A percentile compares a stretch with the other conserved stretches of the same genome.
Conservation (phyloP, 345 rosid species). For the Cardamine resedifolia region DNA sequence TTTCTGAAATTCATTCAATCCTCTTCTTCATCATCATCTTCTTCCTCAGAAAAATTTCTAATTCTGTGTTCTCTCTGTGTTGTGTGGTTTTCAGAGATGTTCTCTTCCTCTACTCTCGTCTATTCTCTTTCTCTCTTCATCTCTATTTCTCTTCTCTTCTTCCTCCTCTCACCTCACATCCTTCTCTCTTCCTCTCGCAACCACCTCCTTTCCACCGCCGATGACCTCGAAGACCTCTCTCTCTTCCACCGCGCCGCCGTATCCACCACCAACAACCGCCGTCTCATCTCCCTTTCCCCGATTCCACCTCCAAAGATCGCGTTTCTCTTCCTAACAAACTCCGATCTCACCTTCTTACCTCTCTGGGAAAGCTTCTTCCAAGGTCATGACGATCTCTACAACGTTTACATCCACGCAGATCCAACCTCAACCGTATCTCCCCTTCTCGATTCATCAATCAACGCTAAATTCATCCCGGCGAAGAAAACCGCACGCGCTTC, state of each 20-base stretch:
- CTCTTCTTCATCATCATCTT: background rate
- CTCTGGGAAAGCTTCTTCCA: constrained; percentile 74
- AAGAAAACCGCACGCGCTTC: constrained; percentile 65
- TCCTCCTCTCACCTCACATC: constrained; percentile 52
- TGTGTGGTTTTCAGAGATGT: constrained; percentile 42
- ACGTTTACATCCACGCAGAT: constrained; percentile 82
- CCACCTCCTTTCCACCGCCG: constrained; percentile 39
- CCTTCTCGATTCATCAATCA: constrained; percentile 37
- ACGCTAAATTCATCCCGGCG: constrained; percentile 55
- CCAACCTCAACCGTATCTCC: constrained; percentile 40
- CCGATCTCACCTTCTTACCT: constrained; percentile 73
- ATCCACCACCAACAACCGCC: constrained; percentile 31
- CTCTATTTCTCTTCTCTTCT: constrained; percentile 50
- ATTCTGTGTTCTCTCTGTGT: background rate
- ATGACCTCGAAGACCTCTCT: constrained; percentile 57
- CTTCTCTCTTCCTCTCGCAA: constrained; percentile 50
- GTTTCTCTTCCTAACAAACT: constrained; percentile 89
- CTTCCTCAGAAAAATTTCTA: constrained; percentile 16
- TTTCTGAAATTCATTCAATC: background rate
- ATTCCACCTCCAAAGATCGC: constrained; percentile 72
- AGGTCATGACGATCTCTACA: constrained; percentile 53
- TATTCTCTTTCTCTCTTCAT: constrained; percentile 54
- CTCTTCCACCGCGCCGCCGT: constrained; percentile 63
- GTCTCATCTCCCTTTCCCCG: constrained; percentile 39
- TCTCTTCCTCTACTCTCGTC: constrained; percentile 53